Percentiles rank a stretch among this genome's conserved stretches.
These are phyloP conservation scores for Phytophthora megakarya DNA, from an alignment of 352 stramenopile species.

Conservation along the genomic window DNA sequence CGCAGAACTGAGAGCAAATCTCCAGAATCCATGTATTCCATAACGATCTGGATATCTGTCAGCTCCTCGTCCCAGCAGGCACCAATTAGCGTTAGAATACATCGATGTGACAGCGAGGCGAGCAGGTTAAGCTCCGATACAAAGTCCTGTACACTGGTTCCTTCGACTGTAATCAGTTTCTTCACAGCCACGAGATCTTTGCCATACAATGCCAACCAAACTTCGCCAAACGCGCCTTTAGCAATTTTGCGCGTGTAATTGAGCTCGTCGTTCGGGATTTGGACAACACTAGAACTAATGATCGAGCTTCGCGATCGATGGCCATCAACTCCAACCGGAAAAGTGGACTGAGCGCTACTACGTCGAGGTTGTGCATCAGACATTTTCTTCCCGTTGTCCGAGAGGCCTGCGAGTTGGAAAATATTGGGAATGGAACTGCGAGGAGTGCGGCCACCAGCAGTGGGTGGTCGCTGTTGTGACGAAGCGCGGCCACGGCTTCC, in stretches of 20 bases:
- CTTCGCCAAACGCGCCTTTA: conserved; percentile 81
- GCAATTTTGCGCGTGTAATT: conserved; percentile 82
- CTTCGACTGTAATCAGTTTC: conserved; percentile 72
- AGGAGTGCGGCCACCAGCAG: conserved; percentile 28
- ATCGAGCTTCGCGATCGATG: conserved; percentile 30
- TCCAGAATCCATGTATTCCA: conserved; percentile 81
- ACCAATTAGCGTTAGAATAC: conserved; percentile 74
- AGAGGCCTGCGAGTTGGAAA: conserved; percentile 35
- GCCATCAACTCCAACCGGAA: conserved; percentile 21
- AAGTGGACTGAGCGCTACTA: conserved; percentile 37
- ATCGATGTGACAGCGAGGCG: conserved; percentile 69
- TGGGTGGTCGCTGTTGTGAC: conserved; percentile 35
- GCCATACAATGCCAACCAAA: conserved; percentile 76
- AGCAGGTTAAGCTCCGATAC: conserved; percentile 86
- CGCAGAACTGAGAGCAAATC: conserved; percentile 71
- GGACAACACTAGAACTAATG: conserved; percentile 56
- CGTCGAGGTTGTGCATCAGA: conserved; percentile 38
- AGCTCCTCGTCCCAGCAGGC: conserved; percentile 75
- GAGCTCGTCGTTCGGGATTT: conserved; percentile 68
- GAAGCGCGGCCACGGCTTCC: conserved; percentile 41
- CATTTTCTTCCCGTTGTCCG: conserved; percentile 44
- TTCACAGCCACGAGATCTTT: conserved; percentile 81
- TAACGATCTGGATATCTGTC: conserved; percentile 76
- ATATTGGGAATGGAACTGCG: conserved; percentile 40
- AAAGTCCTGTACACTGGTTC: conserved; percentile 65